Evolutionary conservation across 805 yeast genomes (phyloP).

Genomic region (Lipomyces orientalis): DNA sequence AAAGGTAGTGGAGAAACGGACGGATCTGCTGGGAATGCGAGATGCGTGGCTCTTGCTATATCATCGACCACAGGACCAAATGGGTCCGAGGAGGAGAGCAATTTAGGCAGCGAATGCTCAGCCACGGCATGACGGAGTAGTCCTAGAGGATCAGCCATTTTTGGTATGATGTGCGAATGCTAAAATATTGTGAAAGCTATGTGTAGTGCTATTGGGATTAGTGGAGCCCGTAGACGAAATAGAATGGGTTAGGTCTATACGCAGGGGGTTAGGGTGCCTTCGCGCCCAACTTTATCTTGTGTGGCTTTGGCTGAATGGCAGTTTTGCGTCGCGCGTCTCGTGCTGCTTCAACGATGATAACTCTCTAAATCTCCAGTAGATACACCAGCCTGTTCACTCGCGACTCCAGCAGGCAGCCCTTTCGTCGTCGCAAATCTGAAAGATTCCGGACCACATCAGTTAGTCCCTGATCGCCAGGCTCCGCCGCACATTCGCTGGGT

Average conservation of each 20-base stretch:
- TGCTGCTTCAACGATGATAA: constrained; percentile 1
- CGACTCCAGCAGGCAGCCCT: background rate
- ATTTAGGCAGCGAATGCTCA: constrained; percentile 38
- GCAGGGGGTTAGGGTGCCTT: background rate
- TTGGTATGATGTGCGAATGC: background rate
- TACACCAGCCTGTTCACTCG: background rate
- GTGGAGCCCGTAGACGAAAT: background rate
- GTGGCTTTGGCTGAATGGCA: background rate
- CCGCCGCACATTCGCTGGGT: background rate
- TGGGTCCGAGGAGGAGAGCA: constrained; percentile 38
- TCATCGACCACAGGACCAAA: constrained; percentile 46
- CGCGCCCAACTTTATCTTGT: background rate
- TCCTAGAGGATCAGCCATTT: constrained; percentile 43
- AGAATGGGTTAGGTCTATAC: background rate
- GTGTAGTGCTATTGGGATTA: no score
- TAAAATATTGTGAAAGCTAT: background rate
- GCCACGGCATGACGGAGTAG: constrained; percentile 45
- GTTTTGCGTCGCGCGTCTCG: background rate
- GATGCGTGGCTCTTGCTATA: constrained; percentile 46
- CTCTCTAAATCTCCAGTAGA: background rate
- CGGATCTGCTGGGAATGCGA: constrained; percentile 43
- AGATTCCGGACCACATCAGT: background rate
- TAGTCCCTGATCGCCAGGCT: background rate
- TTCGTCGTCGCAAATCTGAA: background rate
- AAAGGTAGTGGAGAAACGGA: constrained; percentile 47